phyloP scores from a whole-genome alignment of 148 eudicot genomes.

The Rhododendron mucronatum region DNA sequence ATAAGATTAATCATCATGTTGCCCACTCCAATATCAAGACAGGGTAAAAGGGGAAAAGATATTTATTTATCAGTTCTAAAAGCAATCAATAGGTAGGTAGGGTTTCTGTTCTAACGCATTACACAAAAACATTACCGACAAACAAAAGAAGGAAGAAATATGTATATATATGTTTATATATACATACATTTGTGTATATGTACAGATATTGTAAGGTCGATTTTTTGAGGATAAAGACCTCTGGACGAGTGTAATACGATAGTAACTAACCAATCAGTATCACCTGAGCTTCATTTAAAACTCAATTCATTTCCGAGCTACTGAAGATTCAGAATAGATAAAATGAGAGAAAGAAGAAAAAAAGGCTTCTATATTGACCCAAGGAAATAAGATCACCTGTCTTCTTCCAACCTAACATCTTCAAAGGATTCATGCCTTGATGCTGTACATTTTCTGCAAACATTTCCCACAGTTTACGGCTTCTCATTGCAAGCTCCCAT shows the following conservation, averaged over 20 bases:
- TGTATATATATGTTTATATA: no score
- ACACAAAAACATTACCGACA: not conserved
- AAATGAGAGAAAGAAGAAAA: not conserved
- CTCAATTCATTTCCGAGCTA: not conserved
- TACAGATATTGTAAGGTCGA: not conserved
- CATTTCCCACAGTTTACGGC: constrained; percentile 73
- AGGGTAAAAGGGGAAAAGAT: not conserved
- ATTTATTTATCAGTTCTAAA: not conserved
- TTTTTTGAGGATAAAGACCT: not conserved
- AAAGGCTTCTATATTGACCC: not conserved
- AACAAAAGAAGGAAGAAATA: not conserved
- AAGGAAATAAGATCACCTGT: constrained; percentile 48
- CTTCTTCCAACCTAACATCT: constrained; percentile 78
- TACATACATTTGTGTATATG: no score
- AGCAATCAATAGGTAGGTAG: not conserved
- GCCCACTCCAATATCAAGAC: not conserved
- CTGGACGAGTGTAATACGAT: not conserved
- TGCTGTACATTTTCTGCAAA: constrained; percentile 46
- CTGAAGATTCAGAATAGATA: not conserved
- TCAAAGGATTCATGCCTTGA: constrained; percentile 67
- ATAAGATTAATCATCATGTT: not conserved
- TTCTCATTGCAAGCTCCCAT: constrained; percentile 81
- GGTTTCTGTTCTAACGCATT: not conserved
- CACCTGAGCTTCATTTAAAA: constrained; percentile 4
- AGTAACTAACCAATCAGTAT: not conserved